Conservation (phyloP, 306 rosid genomes). For the Glycyrrhiza uralensis region DNA sequence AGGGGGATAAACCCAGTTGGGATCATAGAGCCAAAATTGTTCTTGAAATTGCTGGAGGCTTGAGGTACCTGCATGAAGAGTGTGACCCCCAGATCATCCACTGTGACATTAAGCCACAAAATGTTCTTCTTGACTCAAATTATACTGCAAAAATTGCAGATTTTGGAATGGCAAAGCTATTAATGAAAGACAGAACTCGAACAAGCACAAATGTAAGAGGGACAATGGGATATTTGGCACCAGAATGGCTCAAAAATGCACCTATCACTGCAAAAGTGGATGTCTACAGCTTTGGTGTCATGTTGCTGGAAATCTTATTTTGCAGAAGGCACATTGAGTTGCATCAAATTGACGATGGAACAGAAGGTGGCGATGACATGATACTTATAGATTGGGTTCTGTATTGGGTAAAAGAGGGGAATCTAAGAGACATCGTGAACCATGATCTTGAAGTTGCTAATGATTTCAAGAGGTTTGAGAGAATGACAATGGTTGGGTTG, state of each 20-base stretch:
- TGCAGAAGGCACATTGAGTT: conserved; percentile 33
- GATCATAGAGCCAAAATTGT: conserved; percentile 23
- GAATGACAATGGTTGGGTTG: conserved; percentile 33
- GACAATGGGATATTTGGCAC: conserved; percentile 46
- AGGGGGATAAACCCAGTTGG: conserved; percentile 31
- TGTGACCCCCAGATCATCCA: conserved; percentile 36
- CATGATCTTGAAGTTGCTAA: conserved; percentile 19
- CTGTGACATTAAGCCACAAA: conserved; percentile 43
- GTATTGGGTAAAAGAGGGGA: conserved; percentile 16
- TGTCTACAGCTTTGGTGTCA: conserved; percentile 37
- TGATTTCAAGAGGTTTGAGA: conserved; percentile 35
- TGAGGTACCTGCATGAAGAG: conserved; percentile 37
- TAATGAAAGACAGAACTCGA: conserved; percentile 24
- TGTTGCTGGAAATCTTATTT: conserved; percentile 34
- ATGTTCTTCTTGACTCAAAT: conserved; percentile 35
- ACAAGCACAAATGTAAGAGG: conserved; percentile 34
- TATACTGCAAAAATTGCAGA: conserved; percentile 31
- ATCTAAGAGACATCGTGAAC: conserved; percentile 1
- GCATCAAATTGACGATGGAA: conserved; percentile 21
- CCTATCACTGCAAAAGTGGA: conserved; percentile 36
- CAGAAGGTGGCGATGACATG: conserved; percentile 4
- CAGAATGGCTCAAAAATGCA: conserved; percentile 43
- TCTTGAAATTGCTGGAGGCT: conserved; percentile 30
- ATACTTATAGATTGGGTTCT: conserved; percentile 31
- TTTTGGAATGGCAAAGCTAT: conserved; percentile 36